A percentile compares a stretch with the other conserved stretches of the same genome.
Evolutionary conservation across 805 yeast genomes (phyloP).

Genomic region (Ogataea naganishii): DNA sequence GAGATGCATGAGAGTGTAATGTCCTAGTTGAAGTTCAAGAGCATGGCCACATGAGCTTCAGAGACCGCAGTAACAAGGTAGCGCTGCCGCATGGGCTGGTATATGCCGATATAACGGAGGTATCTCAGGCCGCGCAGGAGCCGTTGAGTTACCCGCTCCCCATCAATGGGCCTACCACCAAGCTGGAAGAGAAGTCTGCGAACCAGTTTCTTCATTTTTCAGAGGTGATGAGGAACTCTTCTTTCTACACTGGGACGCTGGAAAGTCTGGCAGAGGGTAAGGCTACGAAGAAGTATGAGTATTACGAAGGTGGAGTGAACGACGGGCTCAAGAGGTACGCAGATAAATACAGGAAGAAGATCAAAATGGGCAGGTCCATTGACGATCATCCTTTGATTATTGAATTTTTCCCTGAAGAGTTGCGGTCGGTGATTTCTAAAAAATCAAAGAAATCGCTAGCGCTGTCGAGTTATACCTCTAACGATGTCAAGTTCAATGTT

Average conservation of each 20-base stretch:
- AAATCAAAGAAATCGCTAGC: slow-evolving; percentile 32
- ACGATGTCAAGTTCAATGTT: slow-evolving; percentile 26
- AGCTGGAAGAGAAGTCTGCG: slow-evolving; percentile 42
- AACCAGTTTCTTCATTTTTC: slow-evolving; percentile 47
- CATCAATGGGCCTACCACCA: slow-evolving; percentile 49
- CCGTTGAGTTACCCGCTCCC: slow-evolving; percentile 42
- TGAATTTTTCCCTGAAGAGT: slow-evolving; percentile 69
- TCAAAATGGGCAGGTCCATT: slow-evolving; percentile 61
- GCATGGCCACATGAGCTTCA: slow-evolving; percentile 43
- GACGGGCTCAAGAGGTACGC: slow-evolving; percentile 80
- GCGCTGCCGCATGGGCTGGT: slow-evolving; percentile 67
- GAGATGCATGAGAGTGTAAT: slow-evolving; percentile 1
- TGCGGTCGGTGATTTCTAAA: slow-evolving; percentile 63
- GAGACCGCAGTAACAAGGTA: slow-evolving; percentile 35
- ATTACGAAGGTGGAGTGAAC: slow-evolving; percentile 33
- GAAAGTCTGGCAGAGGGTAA: too few relatives aligned
- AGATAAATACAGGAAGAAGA: slow-evolving; percentile 66
- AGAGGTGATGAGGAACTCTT: slow-evolving; percentile 50
- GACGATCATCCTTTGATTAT: slow-evolving; percentile 71
- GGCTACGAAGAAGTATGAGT: slow-evolving; percentile 15
- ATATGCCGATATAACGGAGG: slow-evolving; percentile 45
- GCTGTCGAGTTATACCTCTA: slow-evolving; percentile 28
- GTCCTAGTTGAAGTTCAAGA: too few relatives aligned
- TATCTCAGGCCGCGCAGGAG: slow-evolving; percentile 28
- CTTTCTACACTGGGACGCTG: slow-evolving; percentile 55